Base-by-base conservation (phyloP, 2,329 filamentous ascomycete genomes). In the Trichoderma sp. region DNA sequence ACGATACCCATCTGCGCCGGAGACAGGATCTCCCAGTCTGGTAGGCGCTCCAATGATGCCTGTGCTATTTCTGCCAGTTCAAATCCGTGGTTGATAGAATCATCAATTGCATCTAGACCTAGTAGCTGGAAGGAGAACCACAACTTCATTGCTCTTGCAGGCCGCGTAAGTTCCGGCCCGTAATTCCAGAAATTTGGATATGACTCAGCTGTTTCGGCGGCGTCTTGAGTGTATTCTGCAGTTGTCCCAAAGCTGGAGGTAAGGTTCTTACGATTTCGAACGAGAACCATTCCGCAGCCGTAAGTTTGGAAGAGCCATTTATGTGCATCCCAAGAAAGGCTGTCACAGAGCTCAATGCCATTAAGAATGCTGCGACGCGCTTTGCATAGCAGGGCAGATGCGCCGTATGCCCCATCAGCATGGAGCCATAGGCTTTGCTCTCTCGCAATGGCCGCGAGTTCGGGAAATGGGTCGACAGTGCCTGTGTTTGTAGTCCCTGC, bases 281-380 rank as follows among this genome's bases (percentile, higher is more conserved):
- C 73, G 1, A 74, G 13, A 2, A 74, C 39, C 2, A 74, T 64
- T 0, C 73, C 71, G 19, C 73, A 74, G 59, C 69, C 71, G 53
- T 74, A 74, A 1, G 73, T 74, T 29, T 74, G 73, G 12, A 74
- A 74, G 0, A 74, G 71, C 72, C 73, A 74, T n/a, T 74, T 74
- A 63, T 74, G 73, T 0, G 73, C 73, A 5, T 74, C 73, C 73
- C 73, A 74, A 1, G 73, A 73, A 22, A 74, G 58, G 29, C 73
- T 75, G 39, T 74, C 71, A 4, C 70, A 72, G 25, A 69, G 60
- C 2, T 67, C 68, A 27, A 75, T 67, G 0, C 56, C 72, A 3
- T 39, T 37, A 1, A 70, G 69, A 4, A 65, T 60, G 25, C 57
- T 29, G 29, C 68, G 56, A 1, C 70, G 59, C 0, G 70, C 67